Base-by-base conservation (phyloP, 768 basidiomycete species). In the Mycena olivaceomarginata region DNA sequence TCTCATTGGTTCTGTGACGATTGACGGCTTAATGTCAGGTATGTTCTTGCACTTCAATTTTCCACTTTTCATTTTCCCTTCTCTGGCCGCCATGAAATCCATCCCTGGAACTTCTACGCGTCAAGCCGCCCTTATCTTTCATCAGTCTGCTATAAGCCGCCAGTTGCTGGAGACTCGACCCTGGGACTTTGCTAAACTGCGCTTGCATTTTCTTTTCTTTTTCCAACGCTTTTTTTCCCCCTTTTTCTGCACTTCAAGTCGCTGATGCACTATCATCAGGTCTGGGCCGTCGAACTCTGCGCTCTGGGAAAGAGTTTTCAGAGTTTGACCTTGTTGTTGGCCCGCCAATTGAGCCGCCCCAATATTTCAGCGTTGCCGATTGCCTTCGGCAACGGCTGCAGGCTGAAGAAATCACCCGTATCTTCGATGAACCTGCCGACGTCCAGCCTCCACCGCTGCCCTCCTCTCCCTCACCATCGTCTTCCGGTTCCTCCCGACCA, bases 321-420 rank as follows among this genome's bases (percentile, higher is more conserved):
- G 18, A 1, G 13, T 63, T 41, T 39, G 62, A 63, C 40, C 39
- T 63, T 8, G 62, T 15, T n/a, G 16, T 63, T n/a, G 62, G 62
- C 18, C 39, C 39, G 5, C 39, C 39, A 20, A 12, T 41, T 15
- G 18, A 40, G 7, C 18, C 62, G 9, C 62, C 62, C 6, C 39
- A 63, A n/a, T 63, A 41, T 18, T 63, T 63, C 62, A 41, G 40
- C 11, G 62, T 63, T n/a, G 40, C 39, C 20, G 62, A 63, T 15
- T 63, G 62, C 62, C 62, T 63, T 3, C 1, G 11, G 11, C 40
- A 40, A 9, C 62, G 62, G 3, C 39, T 63, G 4, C 5, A 63
- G 40, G 62, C 39, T 6, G 18, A 43, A 43, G 40, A 43, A 41
- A 20, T 41, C 16, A 20, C 62, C 40, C 12, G 43, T 4, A 63